Percentiles rank a stretch among this genome's conserved stretches.
These are phyloP conservation scores for Blastomyces gilchristii DNA, from an alignment of 2,329 filamentous ascomycete species.

Conservation along the genomic window DNA sequence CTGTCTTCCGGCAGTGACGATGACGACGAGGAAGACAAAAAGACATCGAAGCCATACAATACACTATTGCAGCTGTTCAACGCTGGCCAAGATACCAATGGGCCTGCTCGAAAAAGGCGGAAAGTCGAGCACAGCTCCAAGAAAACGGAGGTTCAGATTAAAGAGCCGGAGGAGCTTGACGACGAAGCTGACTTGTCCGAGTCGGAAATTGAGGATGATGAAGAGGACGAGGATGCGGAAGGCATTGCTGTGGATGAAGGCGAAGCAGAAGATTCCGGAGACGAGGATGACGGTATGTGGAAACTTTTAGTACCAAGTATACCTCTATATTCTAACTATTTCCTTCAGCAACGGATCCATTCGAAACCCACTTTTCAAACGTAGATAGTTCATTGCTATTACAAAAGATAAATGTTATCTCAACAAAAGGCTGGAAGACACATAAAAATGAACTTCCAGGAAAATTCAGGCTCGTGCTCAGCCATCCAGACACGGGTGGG, in stretches of 20 bases:
- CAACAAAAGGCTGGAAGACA: conserved; percentile 41
- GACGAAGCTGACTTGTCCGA: conserved; percentile 28
- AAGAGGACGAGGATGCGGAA: conserved; percentile 36
- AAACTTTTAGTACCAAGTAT: background rate
- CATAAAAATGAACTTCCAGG: conserved; percentile 30
- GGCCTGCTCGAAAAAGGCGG: conserved; percentile 43
- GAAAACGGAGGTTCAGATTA: conserved; percentile 23
- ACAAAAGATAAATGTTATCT: conserved; percentile 39
- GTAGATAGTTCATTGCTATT: conserved; percentile 53
- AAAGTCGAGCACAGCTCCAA: conserved; percentile 38
- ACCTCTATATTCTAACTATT: background rate
- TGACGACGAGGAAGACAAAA: conserved; percentile 30
- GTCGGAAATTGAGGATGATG: conserved; percentile 37
- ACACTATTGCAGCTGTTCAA: conserved; percentile 48
- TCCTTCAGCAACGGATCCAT: conserved; percentile 52
- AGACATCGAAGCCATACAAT: conserved; percentile 42
- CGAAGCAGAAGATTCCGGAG: conserved; percentile 13
- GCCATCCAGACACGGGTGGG: conserved; percentile 23
- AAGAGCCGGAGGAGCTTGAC: conserved; percentile 26
- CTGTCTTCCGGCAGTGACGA: conserved; percentile 28
- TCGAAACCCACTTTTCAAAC: conserved; percentile 66
- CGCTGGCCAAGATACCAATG: conserved; percentile 30
- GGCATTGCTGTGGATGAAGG: conserved; percentile 20
- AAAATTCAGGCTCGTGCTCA: conserved; percentile 24
- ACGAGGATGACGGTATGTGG: conserved; percentile 27